A percentile compares a stretch with the other conserved stretches of the same genome.
These are phyloP conservation scores for Pseudogymnoascus sp. DNA, from an alignment of 2,329 filamentous ascomycete species.

Conservation along the genomic window DNA sequence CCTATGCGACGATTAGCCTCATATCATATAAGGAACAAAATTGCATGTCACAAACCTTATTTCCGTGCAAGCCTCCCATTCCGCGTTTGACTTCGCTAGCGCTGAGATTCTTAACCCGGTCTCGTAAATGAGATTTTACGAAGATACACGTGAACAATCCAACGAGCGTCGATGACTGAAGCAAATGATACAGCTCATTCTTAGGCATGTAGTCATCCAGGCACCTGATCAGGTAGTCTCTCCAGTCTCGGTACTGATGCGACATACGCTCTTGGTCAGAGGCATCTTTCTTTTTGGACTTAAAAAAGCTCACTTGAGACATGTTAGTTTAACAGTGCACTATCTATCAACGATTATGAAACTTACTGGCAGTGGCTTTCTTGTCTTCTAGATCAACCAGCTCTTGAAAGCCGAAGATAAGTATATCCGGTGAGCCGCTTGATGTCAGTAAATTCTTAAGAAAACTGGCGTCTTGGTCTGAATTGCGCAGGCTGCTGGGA, in stretches of 20 bases:
- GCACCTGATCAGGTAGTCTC: constrained; percentile 75
- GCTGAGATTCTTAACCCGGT: constrained; percentile 68
- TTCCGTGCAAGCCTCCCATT: constrained; percentile 90
- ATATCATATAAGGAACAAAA: background rate
- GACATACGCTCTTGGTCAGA: constrained; percentile 87
- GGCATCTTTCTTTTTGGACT: constrained; percentile 78
- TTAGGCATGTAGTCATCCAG: constrained; percentile 77
- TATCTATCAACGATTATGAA: background rate
- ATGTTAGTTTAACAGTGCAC: constrained; percentile 24
- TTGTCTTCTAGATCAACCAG: constrained; percentile 98
- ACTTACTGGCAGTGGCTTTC: constrained; percentile 82
- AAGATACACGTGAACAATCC: constrained; percentile 96
- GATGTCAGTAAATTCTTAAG: constrained; percentile 70
- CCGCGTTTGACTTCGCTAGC: constrained; percentile 87
- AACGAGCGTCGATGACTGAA: constrained; percentile 85
- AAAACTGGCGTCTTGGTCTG: constrained; percentile 64
- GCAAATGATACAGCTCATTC: constrained; percentile 70
- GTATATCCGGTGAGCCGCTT: constrained; percentile 75
- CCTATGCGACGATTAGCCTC: constrained; percentile 36
- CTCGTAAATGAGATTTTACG: constrained; percentile 70
- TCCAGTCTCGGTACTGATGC: constrained; percentile 94
- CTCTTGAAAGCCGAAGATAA: constrained; percentile 96
- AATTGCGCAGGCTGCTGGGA: constrained; percentile 70
- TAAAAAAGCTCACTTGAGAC: constrained; percentile 67
- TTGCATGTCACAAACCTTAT: constrained; percentile 52